phyloP scores from a whole-genome alignment of 2,329 filamentous ascomycete genomes.

The Didymella segeticola region DNA sequence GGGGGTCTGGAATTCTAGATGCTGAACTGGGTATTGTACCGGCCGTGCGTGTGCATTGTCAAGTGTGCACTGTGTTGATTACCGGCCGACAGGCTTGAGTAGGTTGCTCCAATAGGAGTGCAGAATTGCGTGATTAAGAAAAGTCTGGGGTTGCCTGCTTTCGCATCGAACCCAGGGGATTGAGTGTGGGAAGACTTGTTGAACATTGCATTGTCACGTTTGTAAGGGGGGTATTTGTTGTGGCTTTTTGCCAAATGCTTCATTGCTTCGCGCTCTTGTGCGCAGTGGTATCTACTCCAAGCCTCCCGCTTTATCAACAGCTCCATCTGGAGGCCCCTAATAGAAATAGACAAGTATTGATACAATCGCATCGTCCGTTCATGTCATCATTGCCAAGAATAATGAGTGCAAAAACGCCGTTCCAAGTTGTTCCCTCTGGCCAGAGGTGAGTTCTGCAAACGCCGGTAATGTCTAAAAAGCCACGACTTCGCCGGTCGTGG shows the following conservation, averaged over 20 bases:
- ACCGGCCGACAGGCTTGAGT: not conserved
- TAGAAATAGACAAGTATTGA: constrained; percentile 23
- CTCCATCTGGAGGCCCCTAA: constrained; percentile 11
- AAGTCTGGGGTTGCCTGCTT: too few relatives aligned
- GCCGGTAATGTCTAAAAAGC: constrained; percentile 35
- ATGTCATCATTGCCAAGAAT: constrained; percentile 29
- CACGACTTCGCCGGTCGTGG: constrained; percentile 34
- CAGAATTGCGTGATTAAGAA: constrained; percentile 12
- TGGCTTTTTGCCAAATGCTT: constrained; percentile 20
- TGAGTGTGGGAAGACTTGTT: not conserved
- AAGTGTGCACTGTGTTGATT: too few relatives aligned
- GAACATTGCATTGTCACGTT: not conserved
- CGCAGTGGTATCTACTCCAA: constrained; percentile 32
- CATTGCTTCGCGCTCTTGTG: constrained; percentile 25
- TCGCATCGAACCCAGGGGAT: too few relatives aligned
- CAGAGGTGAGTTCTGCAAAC: constrained; percentile 32
- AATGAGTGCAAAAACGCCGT: constrained; percentile 29
- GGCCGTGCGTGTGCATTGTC: not conserved
- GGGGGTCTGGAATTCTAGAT: too few relatives aligned
- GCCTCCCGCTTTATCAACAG: constrained; percentile 10
- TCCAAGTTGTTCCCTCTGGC: constrained; percentile 25
- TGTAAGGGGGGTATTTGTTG: not conserved
- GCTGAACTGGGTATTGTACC: too few relatives aligned
- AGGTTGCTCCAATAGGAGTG: too few relatives aligned
- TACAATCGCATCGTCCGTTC: constrained; percentile 24